Base-by-base conservation (phyloP, 805 yeast genomes). In the Metschnikowia corniflorae region DNA sequence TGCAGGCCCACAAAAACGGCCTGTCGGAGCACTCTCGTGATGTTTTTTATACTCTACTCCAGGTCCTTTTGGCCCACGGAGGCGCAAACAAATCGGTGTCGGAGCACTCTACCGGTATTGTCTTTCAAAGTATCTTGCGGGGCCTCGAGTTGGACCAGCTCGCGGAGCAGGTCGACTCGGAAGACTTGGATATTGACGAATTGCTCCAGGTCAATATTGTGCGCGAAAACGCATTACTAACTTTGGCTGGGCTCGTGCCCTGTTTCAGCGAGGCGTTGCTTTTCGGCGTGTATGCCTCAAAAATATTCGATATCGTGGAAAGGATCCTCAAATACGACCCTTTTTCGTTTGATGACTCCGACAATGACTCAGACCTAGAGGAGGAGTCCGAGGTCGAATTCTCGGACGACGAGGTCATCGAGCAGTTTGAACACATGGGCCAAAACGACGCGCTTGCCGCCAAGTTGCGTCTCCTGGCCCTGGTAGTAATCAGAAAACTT, bases 381-480 rank as follows among this genome's bases (percentile, higher is more conserved):
- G 30, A 16, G 6, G 65, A 55, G 30, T 49, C 55, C 31, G 51
- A 42, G 5, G 29, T 48, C 26, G 51, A 49, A n/a, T 46, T 49
- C 14, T 44, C 47, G 7, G 53, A 47, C 32, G 73, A 64, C n/a
- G 80, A 74, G 8, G 75, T 58, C 15, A 60, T 57, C 16, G 64
- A 63, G 21, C 64, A 60, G 16, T 45, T 31, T 13, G 49, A 44
- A 8, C 55, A 52, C 14, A 82, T 74, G 36, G 67, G 65, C 35
- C 66, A 63, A 28, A 57, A 57, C 35, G 68, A 67, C 35, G 70
- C 65, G 7, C 59, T 65, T 7, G 71, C 82, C 2, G 80, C 89
- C 83, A 80, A 75, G 44, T 58, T 84, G 14, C 63, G 93, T 41
- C 62, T 75, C 27, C 71, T 70, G 35, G 60, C 85, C 0, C 65